phyloP scores from a whole-genome alignment of 352 stramenopile genomes.

The Phytophthora fragariaefolia region DNA sequence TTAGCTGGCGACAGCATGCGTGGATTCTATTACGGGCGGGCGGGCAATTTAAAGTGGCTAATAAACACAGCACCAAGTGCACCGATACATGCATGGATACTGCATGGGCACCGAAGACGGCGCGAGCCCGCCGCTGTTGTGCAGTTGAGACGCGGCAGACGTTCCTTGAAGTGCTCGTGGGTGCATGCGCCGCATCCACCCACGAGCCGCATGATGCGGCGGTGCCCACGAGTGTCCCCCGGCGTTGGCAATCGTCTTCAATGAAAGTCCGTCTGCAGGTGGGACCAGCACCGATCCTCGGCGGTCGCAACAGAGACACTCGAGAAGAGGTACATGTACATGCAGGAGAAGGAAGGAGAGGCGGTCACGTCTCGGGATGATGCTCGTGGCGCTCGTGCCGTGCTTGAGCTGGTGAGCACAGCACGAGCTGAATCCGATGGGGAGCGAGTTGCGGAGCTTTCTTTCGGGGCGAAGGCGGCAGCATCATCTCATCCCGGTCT shows the following conservation, averaged over 20 bases:
- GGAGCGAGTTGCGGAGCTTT: background rate
- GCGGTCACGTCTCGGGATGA: no score
- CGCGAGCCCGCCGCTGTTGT: background rate
- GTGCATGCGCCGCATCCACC: no score
- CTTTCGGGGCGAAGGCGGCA: no score
- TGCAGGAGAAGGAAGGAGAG: constrained; percentile 9
- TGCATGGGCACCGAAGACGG: background rate
- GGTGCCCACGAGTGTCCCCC: constrained; percentile 4
- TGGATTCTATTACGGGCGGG: constrained; percentile 31
- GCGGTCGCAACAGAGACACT: constrained; percentile 20
- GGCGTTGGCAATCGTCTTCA: constrained; percentile 20
- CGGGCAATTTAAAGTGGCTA: constrained; percentile 8
- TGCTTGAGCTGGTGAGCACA: background rate
- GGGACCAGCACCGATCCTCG: background rate
- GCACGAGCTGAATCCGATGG: background rate
- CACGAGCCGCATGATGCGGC: no score
- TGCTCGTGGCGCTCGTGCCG: no score
- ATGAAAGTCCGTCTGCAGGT: constrained; percentile 1
- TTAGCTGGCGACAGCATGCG: constrained; percentile 28
- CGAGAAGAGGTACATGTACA: constrained; percentile 8
- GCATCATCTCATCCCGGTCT: constrained; percentile 21
- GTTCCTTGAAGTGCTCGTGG: constrained; percentile 16
- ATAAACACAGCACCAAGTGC: constrained; percentile 11
- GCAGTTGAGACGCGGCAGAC: constrained; percentile 13
- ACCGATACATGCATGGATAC: background rate